phyloP scores from a whole-genome alignment of 352 stramenopile genomes.

The Globisporangium splendens region DNA sequence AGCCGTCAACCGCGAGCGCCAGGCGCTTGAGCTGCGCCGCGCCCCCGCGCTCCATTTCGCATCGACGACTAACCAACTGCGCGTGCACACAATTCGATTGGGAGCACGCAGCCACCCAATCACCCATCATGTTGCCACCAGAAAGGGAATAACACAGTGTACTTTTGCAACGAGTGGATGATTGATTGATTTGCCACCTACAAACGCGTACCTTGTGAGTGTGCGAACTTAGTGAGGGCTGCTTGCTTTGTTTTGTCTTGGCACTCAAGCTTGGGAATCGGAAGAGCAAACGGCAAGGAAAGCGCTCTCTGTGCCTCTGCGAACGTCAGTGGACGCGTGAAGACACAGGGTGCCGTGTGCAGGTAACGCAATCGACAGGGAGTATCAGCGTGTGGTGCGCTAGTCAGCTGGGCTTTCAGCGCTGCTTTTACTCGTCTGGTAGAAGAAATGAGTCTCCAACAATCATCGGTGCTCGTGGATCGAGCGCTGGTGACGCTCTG shows the following conservation, averaged over 20 bases:
- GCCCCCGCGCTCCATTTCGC: conserved; percentile 13
- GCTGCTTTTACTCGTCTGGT: background rate
- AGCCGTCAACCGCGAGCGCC: conserved; percentile 52
- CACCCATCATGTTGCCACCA: background rate
- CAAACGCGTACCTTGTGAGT: background rate
- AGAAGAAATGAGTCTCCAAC: conserved; percentile 54
- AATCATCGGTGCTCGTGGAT: conserved; percentile 71
- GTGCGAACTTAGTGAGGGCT: background rate
- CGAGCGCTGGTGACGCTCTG: conserved; percentile 77
- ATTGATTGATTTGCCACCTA: background rate
- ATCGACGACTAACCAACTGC: background rate
- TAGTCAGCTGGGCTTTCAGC: background rate
- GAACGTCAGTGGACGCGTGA: background rate
- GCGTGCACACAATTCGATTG: background rate
- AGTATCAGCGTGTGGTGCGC: too few species aligned
- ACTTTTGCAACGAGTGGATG: background rate
- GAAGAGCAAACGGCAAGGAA: background rate
- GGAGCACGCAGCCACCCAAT: conserved; percentile 1
- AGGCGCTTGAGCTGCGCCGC: conserved; percentile 43
- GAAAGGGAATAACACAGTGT: background rate
- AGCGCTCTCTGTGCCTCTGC: background rate
- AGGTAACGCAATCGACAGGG: background rate
- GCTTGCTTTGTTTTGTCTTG: too few species aligned
- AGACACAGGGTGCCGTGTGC: background rate
- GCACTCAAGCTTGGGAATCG: background rate